Base-by-base conservation (phyloP, 768 basidiomycete genomes). In the Psilocybe sp. region DNA sequence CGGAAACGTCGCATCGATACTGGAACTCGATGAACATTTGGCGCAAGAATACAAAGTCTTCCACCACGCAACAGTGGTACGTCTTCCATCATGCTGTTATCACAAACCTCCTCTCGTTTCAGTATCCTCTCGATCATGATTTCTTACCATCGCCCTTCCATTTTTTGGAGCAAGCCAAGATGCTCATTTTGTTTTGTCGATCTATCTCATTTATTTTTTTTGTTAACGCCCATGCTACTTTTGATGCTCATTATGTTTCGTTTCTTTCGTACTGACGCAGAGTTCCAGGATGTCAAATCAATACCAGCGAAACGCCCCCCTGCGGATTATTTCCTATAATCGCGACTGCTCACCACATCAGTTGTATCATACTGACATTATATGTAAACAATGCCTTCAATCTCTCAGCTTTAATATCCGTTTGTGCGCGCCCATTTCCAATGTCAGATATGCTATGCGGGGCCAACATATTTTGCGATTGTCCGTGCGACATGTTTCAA, bases 1-100 rank as follows among this genome's bases (percentile, higher is more conserved):
- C 65, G 96, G 96, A 14, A 97, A 98, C 66, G 90, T 96, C 18
- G 94, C 95, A 31, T 93, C 92, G 23, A 94, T 98, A 60, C 76
- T 98, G 14, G 88, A 96, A 64, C 76, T 99, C 45, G 94, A 98
- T 66, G 97, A 98, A 59, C 79, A 93, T 59, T 79, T 98, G 28
- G 82, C 82, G 20, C 94, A 97, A 65, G 91, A 94, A 66, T 99
- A 98, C 72, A 96, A 95, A 63, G 93, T 96, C 14, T 98, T 99
- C 69, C 78, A 83, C 37, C 90, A 92, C 61, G 96, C 96, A 5
- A 84, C 92, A 1, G 78, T 90, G 67, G 90, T 91, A 66, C 61
- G 86, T 76, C 50, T 13, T 38, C 40, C 54, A 48, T 56, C 41
- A 35, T 45, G 35, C 40, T 37, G 46, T 28, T 28, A 28, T 28